Conservation (phyloP, 768 basidiomycete species). For the Gymnopilus junonius region DNA sequence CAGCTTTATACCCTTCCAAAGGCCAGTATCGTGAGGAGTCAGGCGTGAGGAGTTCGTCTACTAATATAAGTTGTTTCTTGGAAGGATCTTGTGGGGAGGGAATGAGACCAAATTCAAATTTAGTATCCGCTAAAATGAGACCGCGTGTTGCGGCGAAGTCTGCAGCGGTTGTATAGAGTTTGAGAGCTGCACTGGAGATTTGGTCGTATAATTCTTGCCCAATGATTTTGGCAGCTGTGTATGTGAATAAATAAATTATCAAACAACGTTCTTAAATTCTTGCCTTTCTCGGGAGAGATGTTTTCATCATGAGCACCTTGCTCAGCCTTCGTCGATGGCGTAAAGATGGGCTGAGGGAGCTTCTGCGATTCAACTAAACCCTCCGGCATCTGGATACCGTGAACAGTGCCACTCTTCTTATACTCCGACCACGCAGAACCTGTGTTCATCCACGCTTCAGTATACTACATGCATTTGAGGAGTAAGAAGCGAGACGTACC, state of each 20-base stretch:
- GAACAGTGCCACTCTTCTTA: constrained; percentile 83
- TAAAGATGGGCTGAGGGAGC: constrained; percentile 85
- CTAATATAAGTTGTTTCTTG: constrained; percentile 68
- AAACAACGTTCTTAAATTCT: constrained; percentile 15
- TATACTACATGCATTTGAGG: too few species aligned
- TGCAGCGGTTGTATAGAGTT: constrained; percentile 76
- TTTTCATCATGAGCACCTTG: constrained; percentile 96
- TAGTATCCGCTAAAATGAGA: constrained; percentile 96
- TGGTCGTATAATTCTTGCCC: constrained; percentile 65
- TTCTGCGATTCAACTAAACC: constrained; percentile 87
- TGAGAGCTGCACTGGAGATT: constrained; percentile 63
- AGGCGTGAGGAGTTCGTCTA: constrained; percentile 97
- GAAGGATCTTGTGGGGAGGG: constrained; percentile 32
- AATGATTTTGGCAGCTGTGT: constrained; percentile 64
- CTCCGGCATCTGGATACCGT: constrained; percentile 76
- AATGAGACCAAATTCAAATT: constrained; percentile 96
- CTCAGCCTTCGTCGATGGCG: constrained; percentile 96
- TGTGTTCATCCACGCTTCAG: too few species aligned
- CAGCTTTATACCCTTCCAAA: constrained; percentile 68
- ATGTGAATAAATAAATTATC: not conserved
- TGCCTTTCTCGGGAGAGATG: constrained; percentile 82
- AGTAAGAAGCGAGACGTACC: constrained; percentile 48
- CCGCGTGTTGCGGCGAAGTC: constrained; percentile 74
- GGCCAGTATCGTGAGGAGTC: constrained; percentile 99
- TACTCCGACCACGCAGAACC: constrained; percentile 98